Conservation (phyloP, 192 early-diverging fungal genomes). For the Umbelopsis ramanniana region DNA sequence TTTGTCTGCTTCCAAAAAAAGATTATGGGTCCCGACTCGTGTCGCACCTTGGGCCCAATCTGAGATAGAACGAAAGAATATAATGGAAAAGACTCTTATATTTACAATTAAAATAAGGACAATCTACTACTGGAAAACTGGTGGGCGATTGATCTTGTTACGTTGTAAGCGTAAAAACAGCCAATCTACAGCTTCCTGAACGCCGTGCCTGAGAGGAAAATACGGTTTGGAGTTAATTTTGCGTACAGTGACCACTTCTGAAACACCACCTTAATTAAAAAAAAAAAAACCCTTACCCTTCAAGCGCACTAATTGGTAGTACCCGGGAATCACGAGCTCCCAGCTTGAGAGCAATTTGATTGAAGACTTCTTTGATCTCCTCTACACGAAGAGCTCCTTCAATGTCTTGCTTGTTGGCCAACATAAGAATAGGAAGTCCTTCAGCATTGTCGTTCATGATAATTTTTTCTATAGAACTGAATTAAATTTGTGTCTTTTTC, state of each 20-base stretch:
- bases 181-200: slow-evolving; percentile 92
- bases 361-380: slow-evolving; percentile 90
- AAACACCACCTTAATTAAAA: not conserved
- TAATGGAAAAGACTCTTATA: not conserved
- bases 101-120: slow-evolving; percentile 8
- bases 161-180: slow-evolving; percentile 79
- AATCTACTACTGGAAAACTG: slow-evolving; percentile 59
- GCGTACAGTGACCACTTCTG: not conserved
- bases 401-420: slow-evolving; percentile 94
- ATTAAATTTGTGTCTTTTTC: slow-evolving; percentile 2
- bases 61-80: no score
- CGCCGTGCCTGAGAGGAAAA: slow-evolving; percentile 66
- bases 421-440: slow-evolving; percentile 88
- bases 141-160: slow-evolving; percentile 81
- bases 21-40: slow-evolving; percentile 12
- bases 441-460: slow-evolving; percentile 75
- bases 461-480: slow-evolving; percentile 64
- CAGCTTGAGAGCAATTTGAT: slow-evolving; percentile 80
- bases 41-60: not conserved
- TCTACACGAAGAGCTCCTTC: slow-evolving; percentile 71
- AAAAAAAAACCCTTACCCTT: slow-evolving; percentile 63
- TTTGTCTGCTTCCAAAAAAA: slow-evolving; percentile 18
- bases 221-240: not conserved
- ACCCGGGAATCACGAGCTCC: slow-evolving; percentile 89
- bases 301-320: slow-evolving; percentile 77